phyloP scores from a whole-genome alignment of 371 early-diverging fungal genomes.

The Circinella umbellata region DNA sequence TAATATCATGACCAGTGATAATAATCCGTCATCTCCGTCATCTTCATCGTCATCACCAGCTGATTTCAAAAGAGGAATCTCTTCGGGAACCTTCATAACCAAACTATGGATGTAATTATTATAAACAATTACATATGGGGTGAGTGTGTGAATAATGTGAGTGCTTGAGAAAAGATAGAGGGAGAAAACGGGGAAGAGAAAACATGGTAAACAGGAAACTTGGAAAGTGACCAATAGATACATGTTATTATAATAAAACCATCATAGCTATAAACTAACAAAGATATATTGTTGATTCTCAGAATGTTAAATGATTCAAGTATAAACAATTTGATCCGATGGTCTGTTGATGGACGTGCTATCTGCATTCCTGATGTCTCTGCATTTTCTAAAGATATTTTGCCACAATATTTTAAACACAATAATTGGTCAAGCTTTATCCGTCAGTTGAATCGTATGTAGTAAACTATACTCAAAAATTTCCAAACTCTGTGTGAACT shows the following conservation, averaged over 20 bases:
- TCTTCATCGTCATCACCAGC: not conserved
- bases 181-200: not conserved
- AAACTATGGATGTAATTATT: not conserved
- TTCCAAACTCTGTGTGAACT: too few species aligned
- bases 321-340: slow-evolving; percentile 8
- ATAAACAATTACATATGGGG: too few species aligned
- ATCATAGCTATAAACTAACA: too few species aligned
- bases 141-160: too few species aligned
- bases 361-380: slow-evolving; percentile 68
- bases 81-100: not conserved
- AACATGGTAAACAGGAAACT: not conserved
- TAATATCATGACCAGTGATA: not conserved
- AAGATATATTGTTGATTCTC: not conserved
- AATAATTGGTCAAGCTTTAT: slow-evolving; percentile 16
- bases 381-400: slow-evolving; percentile 1
- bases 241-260: too few species aligned
- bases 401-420: slow-evolving; percentile 16
- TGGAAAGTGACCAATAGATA: too few species aligned
- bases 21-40: not conserved
- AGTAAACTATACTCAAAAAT: not conserved
- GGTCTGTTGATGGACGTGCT: slow-evolving; percentile 46
- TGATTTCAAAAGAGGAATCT: not conserved
- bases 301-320: slow-evolving; percentile 13
- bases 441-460: slow-evolving; percentile 14
- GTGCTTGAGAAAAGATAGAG: too few species aligned